These are phyloP conservation scores for Auricularia auricula-judae DNA, from an alignment of 768 basidiomycete genomes.

Conservation along the genomic window DNA sequence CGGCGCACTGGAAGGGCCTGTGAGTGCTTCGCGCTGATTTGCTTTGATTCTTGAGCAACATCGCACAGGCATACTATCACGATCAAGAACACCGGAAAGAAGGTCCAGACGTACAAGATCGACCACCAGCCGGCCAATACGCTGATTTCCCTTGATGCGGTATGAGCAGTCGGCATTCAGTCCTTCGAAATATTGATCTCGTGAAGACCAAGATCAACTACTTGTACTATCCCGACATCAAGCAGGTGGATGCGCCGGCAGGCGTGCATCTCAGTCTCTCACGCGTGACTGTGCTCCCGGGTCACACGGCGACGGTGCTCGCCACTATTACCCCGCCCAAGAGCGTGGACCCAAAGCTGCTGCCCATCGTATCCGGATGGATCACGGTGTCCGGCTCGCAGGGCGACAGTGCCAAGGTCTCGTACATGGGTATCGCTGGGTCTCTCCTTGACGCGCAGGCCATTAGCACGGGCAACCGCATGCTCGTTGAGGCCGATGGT, in stretches of 20 bases:
- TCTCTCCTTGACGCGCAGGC: slow-evolving; percentile 36
- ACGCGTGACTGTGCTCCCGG: slow-evolving; percentile 34
- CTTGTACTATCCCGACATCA: slow-evolving; percentile 34
- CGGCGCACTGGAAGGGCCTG: slow-evolving; percentile 34
- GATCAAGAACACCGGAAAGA: slow-evolving; percentile 38
- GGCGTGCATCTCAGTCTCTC: slow-evolving; percentile 34
- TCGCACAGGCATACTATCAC: slow-evolving; percentile 13
- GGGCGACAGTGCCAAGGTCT: slow-evolving; percentile 25
- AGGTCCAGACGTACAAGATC: slow-evolving; percentile 33
- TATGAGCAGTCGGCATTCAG: no score
- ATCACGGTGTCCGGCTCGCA: slow-evolving; percentile 22
- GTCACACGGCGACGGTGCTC: slow-evolving; percentile 28
- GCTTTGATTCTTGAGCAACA: no score
- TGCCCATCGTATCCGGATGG: slow-evolving; percentile 53
- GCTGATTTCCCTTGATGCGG: slow-evolving; percentile 23
- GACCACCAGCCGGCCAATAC: slow-evolving; percentile 49
- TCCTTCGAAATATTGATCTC: no score
- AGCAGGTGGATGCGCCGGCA: slow-evolving; percentile 33
- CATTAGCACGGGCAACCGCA: slow-evolving; percentile 27
- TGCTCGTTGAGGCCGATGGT: background rate
- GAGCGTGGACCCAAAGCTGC: slow-evolving; percentile 27
- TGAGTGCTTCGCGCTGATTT: no score
- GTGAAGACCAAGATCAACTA: slow-evolving; percentile 31
- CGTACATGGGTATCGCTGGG: slow-evolving; percentile 35
- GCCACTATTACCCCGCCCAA: slow-evolving; percentile 37